Percentiles rank a stretch among this genome's conserved stretches.
These are phyloP conservation scores for Nematocida sp. DNA, from an alignment of 371 early-diverging fungal genomes.

Conservation along the genomic window DNA sequence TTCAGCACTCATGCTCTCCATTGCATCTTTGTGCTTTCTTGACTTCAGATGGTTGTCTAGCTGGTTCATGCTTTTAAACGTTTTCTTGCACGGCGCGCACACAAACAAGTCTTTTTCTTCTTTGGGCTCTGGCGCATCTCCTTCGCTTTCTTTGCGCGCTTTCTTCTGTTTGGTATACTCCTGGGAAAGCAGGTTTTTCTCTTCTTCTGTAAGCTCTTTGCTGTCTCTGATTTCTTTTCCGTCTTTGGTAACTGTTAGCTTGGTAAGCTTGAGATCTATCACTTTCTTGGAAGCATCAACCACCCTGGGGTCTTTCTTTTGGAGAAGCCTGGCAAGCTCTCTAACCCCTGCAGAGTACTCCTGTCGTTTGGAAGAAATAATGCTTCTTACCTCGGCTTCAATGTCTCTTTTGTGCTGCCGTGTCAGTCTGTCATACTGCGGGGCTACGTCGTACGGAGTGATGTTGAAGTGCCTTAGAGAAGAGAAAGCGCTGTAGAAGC, in stretches of 20 bases:
- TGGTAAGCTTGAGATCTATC: slow-evolving; percentile 14
- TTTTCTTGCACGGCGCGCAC: slow-evolving; percentile 46
- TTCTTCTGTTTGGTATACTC: slow-evolving; percentile 2
- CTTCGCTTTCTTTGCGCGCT: neutral
- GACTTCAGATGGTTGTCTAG: slow-evolving; percentile 41
- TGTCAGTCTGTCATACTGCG: slow-evolving; percentile 6
- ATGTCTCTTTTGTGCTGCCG: slow-evolving; percentile 35
- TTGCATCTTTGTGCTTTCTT: slow-evolving; percentile 40
- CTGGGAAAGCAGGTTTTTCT: neutral
- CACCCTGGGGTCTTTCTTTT: slow-evolving; percentile 37
- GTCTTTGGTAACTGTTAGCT: slow-evolving; percentile 37
- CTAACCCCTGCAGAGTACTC: slow-evolving; percentile 15
- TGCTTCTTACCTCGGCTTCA: slow-evolving; percentile 12
- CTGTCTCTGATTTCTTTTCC: slow-evolving; percentile 33
- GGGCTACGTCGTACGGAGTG: slow-evolving; percentile 27
- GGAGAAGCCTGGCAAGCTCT: slow-evolving; percentile 28
- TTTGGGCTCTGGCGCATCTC: neutral
- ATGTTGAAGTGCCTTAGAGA: slow-evolving; percentile 42
- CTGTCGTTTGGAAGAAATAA: slow-evolving; percentile 10
- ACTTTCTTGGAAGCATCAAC: slow-evolving; percentile 5
- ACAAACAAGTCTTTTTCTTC: slow-evolving; percentile 19
- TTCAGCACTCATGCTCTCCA: slow-evolving; percentile 8
- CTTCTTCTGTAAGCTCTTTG: slow-evolving; percentile 31
- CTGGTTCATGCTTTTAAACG: slow-evolving; percentile 49
- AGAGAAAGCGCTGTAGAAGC: slow-evolving; percentile 26